Base-by-base conservation (phyloP, 1,284 basidiomycete genomes). In the Omphalotus olearius region DNA sequence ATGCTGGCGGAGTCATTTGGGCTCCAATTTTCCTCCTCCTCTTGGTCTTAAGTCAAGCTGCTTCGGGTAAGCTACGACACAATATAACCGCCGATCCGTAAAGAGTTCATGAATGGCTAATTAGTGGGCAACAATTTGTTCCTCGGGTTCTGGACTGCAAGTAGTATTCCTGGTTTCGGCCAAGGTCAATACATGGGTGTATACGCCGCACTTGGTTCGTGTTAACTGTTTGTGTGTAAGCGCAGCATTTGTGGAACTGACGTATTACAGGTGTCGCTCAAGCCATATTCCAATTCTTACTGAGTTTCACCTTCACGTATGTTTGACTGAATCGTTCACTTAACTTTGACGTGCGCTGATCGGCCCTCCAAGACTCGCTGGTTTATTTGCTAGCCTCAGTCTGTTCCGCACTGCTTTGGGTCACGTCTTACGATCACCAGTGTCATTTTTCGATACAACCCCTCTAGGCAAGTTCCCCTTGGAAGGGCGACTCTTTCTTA, bases 401-500 rank as follows among this genome's bases (percentile, higher is more conserved):
- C 69, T 92, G 39, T 91, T 88, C 67, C 76, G 71, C 58, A 67
- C 68, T 42, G 79, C 82, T 10, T 69, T 85, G 45, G 67, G 60
- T 26, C 73, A 73, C 17, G 79, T 92, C 7, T 66, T 89, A 18
- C 69, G 73, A 9, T 88, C 88, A 0, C 88, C 89, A 0, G 70
- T 86, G 42, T 76, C 82, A 3, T 92, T 90, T 69, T 93, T 92
- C 62, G 91, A 94, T 59, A 88, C 84, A 0, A 93, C 89, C 0
- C 91, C 91, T 0, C 77, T 88, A 52, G 91, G 91, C 67, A 66
- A 67, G 56, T 56, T 71, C 33, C 37, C 3, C 17, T 13, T 36
- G 18, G 7, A 40, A 20, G 9, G 13, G 6, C n/a, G 47, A 16
- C 41, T 23, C 57, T 25, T 66, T 33, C 7, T 2, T 33, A 10